Conservation (phyloP, 495 filamentous ascomycete species). For the Immersiella caudata region DNA sequence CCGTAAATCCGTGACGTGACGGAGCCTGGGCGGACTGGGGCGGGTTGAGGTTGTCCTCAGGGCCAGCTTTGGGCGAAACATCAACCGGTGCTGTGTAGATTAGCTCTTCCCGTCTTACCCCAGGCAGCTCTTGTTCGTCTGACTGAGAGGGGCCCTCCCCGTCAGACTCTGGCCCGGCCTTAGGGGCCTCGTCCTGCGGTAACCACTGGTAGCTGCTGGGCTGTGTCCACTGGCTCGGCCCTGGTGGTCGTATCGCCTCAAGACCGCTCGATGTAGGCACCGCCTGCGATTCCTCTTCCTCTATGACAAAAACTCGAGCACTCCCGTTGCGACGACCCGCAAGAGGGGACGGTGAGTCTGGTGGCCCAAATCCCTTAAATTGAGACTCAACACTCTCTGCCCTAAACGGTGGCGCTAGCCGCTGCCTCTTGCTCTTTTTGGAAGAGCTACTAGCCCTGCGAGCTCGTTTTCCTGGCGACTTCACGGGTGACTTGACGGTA, state of each 20-base stretch:
- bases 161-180: neutral
- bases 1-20: neutral
- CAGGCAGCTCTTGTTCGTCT: neutral
- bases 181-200: neutral
- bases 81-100: neutral
- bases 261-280: too few relatives aligned
- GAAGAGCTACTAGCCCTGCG: neutral
- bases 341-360: neutral
- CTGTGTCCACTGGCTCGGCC: neutral
- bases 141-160: neutral
- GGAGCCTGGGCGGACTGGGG: neutral
- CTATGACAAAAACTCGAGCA: neutral
- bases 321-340: neutral
- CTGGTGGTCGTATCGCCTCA: neutral
- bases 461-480: neutral
- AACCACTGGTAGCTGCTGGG: neutral
- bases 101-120: neutral
- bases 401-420: neutral
- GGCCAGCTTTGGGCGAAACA: neutral
- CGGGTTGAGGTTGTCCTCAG: neutral
- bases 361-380: neutral
- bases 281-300: neutral
- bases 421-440: neutral
- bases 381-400: neutral
- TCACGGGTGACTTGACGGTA: neutral